Percentiles rank a stretch among this genome's conserved stretches.
Conservation (phyloP, 305 asterid species). For the Euphrasia arctica region DNA sequence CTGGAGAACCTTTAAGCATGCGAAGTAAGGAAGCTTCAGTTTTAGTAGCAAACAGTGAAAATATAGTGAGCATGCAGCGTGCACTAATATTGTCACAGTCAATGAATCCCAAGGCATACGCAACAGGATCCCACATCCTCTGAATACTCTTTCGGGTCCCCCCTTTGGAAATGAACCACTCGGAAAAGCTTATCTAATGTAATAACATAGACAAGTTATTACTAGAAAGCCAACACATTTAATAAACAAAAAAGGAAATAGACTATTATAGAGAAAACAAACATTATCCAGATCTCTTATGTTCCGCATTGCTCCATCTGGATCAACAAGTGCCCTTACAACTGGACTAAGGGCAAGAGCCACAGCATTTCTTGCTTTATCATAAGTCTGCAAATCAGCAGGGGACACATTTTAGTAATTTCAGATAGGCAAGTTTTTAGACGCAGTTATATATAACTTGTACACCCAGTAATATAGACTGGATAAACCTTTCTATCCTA, state of each 20-base stretch:
- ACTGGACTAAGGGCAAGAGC: conserved; percentile 99
- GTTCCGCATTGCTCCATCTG: conserved; percentile 89
- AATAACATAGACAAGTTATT: conserved; percentile 22
- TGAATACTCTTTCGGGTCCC: conserved; percentile 93
- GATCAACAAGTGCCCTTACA: conserved; percentile 96
- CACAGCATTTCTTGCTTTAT: conserved; percentile 95
- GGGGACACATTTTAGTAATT: conserved; percentile 25
- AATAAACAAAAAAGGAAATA: conserved; percentile 16
- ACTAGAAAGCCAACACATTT: conserved; percentile 16
- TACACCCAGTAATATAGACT: neutral
- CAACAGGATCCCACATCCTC: conserved; percentile 99
- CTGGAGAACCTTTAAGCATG: conserved; percentile 99
- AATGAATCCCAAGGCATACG: conserved; percentile 98
- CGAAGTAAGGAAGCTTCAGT: conserved; percentile 98
- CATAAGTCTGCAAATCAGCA: conserved; percentile 58
- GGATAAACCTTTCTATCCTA: conserved; percentile 10
- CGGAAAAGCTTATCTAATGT: conserved; percentile 86
- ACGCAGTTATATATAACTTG: conserved; percentile 5
- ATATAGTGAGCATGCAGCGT: conserved; percentile 98
- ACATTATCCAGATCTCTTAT: conserved; percentile 88
- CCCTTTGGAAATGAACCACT: conserved; percentile 97
- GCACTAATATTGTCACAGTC: conserved; percentile 99
- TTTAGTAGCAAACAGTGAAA: conserved; percentile 93
- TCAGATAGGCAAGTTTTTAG: neutral
- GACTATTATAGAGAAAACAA: conserved; percentile 30